Percentiles rank a stretch among this genome's conserved stretches.
These are phyloP conservation scores for Colletotrichum kahawae DNA, from an alignment of 2,329 filamentous ascomycete species.

Conservation along the genomic window DNA sequence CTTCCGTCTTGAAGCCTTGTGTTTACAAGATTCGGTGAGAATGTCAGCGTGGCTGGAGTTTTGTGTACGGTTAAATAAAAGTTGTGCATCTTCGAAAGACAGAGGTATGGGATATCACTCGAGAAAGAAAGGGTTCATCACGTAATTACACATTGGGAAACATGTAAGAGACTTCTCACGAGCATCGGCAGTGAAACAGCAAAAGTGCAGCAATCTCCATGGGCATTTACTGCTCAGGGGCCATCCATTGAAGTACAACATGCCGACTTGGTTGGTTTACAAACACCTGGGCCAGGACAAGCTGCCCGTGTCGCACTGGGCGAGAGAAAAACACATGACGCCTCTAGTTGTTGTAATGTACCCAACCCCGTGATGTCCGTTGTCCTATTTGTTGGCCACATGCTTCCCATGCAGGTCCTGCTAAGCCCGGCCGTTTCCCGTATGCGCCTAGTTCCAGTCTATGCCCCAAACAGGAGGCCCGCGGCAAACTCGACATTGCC, in stretches of 20 bases:
- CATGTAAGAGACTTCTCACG: neutral
- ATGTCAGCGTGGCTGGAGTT: conserved; percentile 21
- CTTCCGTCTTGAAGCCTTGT: conserved; percentile 83
- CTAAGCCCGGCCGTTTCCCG: neutral
- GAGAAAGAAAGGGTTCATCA: neutral
- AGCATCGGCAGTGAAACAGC: neutral
- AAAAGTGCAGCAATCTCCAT: neutral
- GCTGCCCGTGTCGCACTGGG: neutral
- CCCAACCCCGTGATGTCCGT: neutral
- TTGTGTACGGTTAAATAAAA: neutral
- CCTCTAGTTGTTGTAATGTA: neutral
- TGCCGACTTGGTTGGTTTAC: neutral
- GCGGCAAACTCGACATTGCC: conserved; percentile 92
- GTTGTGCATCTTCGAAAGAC: neutral
- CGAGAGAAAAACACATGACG: neutral
- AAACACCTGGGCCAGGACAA: neutral
- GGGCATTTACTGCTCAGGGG: neutral
- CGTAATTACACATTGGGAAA: neutral
- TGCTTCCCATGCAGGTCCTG: neutral
- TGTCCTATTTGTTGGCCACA: neutral
- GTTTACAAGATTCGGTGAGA: conserved; percentile 85
- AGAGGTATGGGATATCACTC: neutral
- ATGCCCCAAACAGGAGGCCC: conserved; percentile 71
- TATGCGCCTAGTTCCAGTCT: neutral
- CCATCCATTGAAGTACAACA: neutral